Percentiles rank a stretch among this genome's conserved stretches.
Evolutionary conservation across 2,329 filamentous ascomycete genomes (phyloP).

Genomic region (Scedosporium minutisporum): DNA sequence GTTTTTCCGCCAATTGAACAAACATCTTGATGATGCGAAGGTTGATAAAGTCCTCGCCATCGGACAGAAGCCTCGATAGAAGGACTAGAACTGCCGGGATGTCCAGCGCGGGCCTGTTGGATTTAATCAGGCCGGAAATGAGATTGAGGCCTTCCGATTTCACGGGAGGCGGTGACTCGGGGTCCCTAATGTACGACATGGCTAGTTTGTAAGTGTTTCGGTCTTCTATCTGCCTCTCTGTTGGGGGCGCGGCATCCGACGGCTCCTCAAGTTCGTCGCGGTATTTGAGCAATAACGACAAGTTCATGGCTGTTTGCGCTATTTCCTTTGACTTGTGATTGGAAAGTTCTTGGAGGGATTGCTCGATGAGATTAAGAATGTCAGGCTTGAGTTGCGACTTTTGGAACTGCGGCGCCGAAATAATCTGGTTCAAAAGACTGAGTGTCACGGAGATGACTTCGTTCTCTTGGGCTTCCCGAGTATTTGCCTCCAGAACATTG

Average conservation of each 20-base stretch:
- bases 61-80: conserved; percentile 53
- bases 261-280: conserved; percentile 42
- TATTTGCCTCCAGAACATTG: conserved; percentile 44
- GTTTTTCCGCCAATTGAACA: conserved; percentile 48
- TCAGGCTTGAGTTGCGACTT: conserved; percentile 32
- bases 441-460: conserved; percentile 44
- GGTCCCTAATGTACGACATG: conserved; percentile 51
- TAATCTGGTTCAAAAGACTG: conserved; percentile 51
- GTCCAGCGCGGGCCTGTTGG: conserved; percentile 50
- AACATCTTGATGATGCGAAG: conserved; percentile 58
- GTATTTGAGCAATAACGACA: conserved; percentile 46
- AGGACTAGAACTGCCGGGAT: conserved; percentile 56
- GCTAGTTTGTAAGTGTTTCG: conserved; percentile 53
- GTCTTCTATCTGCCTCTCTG: conserved; percentile 45
- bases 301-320: conserved; percentile 40
- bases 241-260: conserved; percentile 26
- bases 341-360: conserved; percentile 35
- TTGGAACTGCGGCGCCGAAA: conserved; percentile 48
- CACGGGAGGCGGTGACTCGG: conserved; percentile 56
- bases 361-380: conserved; percentile 35
- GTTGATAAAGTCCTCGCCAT: conserved; percentile 63
- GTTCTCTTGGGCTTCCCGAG: conserved; percentile 30
- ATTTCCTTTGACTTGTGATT: background rate
- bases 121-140: conserved; percentile 45
- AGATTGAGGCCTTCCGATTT: conserved; percentile 55